A percentile compares a stretch with the other conserved stretches of the same genome.
Evolutionary conservation across 371 early-diverging fungal species (phyloP).

Genomic region (Mortierella sp.): DNA sequence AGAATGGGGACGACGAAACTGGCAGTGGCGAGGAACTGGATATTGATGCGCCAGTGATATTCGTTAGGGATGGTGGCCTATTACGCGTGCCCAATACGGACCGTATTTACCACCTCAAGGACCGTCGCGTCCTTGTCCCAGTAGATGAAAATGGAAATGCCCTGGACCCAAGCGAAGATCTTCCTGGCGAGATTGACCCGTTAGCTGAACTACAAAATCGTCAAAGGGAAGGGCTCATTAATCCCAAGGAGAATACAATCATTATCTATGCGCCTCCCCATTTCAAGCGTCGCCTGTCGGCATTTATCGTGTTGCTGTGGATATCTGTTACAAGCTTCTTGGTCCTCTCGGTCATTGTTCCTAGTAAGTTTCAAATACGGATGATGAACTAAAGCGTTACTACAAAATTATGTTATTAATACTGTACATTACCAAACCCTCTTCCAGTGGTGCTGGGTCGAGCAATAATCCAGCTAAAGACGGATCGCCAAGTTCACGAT

Average conservation of each 20-base stretch:
- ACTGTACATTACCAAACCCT: neutral
- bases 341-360: constrained; percentile 18
- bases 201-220: constrained; percentile 57
- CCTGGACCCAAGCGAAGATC: constrained; percentile 69
- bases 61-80: constrained; percentile 70
- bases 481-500: constrained; percentile 23
- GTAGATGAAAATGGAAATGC: constrained; percentile 75
- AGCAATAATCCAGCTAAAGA: constrained; percentile 20
- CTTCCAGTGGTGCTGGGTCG: constrained; percentile 36
- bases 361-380: constrained; percentile 20
- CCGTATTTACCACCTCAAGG: constrained; percentile 72
- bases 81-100: constrained; percentile 70
- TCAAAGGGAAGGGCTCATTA: constrained; percentile 56
- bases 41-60: constrained; percentile 62
- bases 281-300: constrained; percentile 57
- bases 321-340: constrained; percentile 56
- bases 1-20: neutral
- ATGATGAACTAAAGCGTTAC: neutral
- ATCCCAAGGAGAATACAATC: constrained; percentile 61
- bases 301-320: constrained; percentile 67
- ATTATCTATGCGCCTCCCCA: constrained; percentile 78
- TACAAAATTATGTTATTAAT: neutral
- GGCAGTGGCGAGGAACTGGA: constrained; percentile 45
- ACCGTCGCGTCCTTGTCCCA: constrained; percentile 80
- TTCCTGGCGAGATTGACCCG: constrained; percentile 63